phyloP scores from a whole-genome alignment of 169 alveolate genomes.

The Eimeria praecox region DNA sequence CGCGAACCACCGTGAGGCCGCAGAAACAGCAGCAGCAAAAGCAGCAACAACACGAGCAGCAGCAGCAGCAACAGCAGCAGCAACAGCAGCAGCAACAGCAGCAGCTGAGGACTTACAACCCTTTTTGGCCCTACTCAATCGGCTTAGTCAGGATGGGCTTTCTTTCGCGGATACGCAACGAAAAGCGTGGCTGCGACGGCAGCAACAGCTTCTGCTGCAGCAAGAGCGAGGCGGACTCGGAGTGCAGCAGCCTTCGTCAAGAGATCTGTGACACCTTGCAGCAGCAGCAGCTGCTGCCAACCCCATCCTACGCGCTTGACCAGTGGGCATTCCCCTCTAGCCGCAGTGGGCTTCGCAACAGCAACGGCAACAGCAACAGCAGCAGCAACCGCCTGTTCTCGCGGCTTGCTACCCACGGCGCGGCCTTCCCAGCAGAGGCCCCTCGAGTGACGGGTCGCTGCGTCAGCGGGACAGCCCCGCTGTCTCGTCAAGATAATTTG shows the following conservation, averaged over 20 bases:
- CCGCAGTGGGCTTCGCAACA: constrained; percentile 64
- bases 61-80: neutral
- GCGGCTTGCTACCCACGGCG: constrained; percentile 52
- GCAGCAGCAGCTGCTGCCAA: constrained; percentile 55
- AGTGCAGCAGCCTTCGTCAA: constrained; percentile 77
- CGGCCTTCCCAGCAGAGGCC: constrained; percentile 74
- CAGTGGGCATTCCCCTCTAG: constrained; percentile 69
- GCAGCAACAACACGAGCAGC: constrained; percentile 5
- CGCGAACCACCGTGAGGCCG: constrained; percentile 73
- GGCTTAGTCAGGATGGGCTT: constrained; percentile 19
- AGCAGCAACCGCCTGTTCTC: constrained; percentile 62
- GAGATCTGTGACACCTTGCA: constrained; percentile 50
- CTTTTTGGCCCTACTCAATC: neutral
- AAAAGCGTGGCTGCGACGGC: constrained; percentile 62
- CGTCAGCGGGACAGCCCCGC: constrained; percentile 31
- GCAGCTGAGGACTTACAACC: neutral
- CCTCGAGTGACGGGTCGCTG: constrained; percentile 18
- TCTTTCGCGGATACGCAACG: constrained; percentile 56
- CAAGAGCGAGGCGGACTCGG: constrained; percentile 69
- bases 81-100: neutral
- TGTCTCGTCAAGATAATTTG: constrained; percentile 15
- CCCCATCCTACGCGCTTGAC: constrained; percentile 63
- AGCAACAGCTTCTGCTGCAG: constrained; percentile 73
- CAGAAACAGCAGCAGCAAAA: neutral
- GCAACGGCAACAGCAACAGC: constrained; percentile 31